Percentiles rank a stretch among this genome's conserved stretches.
phyloP scores from a whole-genome alignment of 75 land plant species.

The Ceratopteris richardii region DNA sequence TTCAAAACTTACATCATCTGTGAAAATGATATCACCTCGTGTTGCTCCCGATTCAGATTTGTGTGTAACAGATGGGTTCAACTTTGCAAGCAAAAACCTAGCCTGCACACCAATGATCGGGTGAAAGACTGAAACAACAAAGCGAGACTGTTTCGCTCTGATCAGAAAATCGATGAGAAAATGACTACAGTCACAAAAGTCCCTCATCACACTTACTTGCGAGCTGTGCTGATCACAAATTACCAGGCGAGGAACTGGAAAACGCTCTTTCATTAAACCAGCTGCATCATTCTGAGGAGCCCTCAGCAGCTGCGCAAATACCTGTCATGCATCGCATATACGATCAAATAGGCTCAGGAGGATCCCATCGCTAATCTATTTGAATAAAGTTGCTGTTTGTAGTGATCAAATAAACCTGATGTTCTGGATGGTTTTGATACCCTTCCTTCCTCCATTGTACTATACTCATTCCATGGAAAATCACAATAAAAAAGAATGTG shows the following conservation, averaged over 20 bases:
- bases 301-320: constrained; percentile 65
- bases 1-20: constrained; percentile 81
- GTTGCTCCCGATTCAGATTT: constrained; percentile 26
- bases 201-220: constrained; percentile 46
- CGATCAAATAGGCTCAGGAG: not conserved
- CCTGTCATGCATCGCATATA: constrained; percentile 25
- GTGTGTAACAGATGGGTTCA: constrained; percentile 75
- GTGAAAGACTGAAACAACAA: not conserved
- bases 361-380: not conserved
- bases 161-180: no score
- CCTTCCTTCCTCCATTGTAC: constrained; percentile 97
- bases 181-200: no score
- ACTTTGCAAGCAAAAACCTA: constrained; percentile 68
- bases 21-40: constrained; percentile 60
- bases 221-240: constrained; percentile 95
- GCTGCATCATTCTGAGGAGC: constrained; percentile 81
- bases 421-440: constrained; percentile 77
- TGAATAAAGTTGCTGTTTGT: no score
- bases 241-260: constrained; percentile 91
- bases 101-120: constrained; percentile 36
- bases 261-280: constrained; percentile 69
- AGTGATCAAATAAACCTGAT: no score
- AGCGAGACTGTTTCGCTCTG: not conserved
- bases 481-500: constrained; percentile 81
- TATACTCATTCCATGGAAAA: constrained; percentile 88